phyloP scores from a whole-genome alignment of 2,329 filamentous ascomycete genomes.

The Fusarium nurragi region DNA sequence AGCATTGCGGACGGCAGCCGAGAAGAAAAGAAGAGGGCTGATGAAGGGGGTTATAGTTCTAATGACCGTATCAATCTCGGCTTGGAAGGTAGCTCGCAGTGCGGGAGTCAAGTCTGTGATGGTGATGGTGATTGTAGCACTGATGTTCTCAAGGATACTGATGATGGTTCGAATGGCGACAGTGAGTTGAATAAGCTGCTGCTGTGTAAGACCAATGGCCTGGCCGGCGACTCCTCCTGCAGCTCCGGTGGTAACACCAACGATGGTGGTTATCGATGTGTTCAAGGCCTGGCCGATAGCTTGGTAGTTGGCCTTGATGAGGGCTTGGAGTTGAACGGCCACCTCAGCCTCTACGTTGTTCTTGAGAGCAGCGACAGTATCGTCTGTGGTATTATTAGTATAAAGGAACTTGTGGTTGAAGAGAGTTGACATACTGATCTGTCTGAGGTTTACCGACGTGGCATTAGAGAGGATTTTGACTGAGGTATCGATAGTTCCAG shows the following conservation, averaged over 20 bases:
- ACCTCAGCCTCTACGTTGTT: neutral
- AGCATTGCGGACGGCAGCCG: neutral
- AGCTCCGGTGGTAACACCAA: slow-evolving; percentile 18
- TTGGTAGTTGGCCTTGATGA: slow-evolving; percentile 3
- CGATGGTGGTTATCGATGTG: neutral
- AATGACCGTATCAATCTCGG: slow-evolving; percentile 8
- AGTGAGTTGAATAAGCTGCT: slow-evolving; percentile 5
- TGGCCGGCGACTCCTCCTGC: slow-evolving; percentile 1
- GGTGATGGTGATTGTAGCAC: neutral
- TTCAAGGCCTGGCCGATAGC: neutral
- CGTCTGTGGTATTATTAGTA: neutral
- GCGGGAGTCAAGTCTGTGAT: slow-evolving; percentile 11
- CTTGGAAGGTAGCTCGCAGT: neutral
- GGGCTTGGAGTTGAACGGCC: neutral
- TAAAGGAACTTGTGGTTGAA: rapidly evolving
- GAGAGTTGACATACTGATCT: slow-evolving; percentile 5
- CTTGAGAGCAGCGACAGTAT: neutral
- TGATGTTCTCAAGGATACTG: neutral
- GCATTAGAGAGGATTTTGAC: neutral
- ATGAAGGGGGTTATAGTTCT: slow-evolving; percentile 8
- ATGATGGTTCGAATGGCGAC: neutral
- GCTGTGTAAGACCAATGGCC: neutral
- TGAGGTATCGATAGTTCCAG: slow-evolving; percentile 1
- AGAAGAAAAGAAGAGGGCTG: neutral
- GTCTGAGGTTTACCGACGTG: rapidly evolving